Evolutionary conservation across 257 asterid genomes (phyloP).

Genomic region (Lycium barbarum): DNA sequence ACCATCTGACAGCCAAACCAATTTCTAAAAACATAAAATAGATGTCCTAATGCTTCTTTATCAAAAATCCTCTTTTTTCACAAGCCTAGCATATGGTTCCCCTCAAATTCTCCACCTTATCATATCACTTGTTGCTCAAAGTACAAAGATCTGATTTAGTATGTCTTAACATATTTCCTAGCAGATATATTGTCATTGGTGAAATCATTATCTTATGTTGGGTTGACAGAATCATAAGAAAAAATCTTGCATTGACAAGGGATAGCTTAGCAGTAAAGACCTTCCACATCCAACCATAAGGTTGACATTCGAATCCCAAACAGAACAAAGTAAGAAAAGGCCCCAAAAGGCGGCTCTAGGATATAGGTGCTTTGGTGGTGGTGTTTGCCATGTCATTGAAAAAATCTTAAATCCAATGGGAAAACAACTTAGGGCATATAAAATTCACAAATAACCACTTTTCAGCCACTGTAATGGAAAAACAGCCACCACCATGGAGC

Average conservation of each 20-base stretch:
- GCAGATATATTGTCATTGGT: background rate
- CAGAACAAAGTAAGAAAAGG: background rate
- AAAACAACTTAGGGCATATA: background rate
- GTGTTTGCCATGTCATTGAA: background rate
- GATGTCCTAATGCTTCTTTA: background rate
- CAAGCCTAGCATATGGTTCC: background rate
- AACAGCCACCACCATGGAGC: background rate
- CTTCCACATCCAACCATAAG: background rate
- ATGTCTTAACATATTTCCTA: background rate
- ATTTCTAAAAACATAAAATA: background rate
- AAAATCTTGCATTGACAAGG: background rate
- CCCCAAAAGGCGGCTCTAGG: background rate
- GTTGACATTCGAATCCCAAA: slow-evolving; percentile 1
- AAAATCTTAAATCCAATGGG: background rate
- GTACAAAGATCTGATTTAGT: background rate
- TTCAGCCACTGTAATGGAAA: background rate
- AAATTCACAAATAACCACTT: background rate
- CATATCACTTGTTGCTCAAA: background rate
- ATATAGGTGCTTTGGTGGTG: background rate
- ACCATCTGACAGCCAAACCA: background rate
- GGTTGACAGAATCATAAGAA: background rate
- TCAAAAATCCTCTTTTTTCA: background rate
- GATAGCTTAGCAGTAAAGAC: slow-evolving; percentile 5
- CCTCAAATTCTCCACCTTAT: background rate
- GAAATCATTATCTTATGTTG: background rate